Conservation (phyloP, 257 asterid genomes). For the Nemophila menziesii region DNA sequence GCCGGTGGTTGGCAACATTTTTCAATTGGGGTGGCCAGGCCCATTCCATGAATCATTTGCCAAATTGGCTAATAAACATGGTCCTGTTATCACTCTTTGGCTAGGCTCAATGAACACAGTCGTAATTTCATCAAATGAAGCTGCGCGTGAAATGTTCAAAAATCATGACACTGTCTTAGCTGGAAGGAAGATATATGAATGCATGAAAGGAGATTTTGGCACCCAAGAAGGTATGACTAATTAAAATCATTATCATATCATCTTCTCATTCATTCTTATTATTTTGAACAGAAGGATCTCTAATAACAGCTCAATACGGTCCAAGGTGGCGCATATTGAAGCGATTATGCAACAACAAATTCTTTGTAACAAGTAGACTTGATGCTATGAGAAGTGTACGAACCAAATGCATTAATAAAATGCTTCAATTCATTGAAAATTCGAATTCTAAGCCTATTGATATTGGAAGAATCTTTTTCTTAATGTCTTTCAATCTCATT, state of each 20-base stretch:
- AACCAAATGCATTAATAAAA: slow-evolving; percentile 28
- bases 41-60: slow-evolving; percentile 30
- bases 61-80: slow-evolving; percentile 18
- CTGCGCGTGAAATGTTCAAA: slow-evolving; percentile 38
- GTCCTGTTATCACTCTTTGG: slow-evolving; percentile 38
- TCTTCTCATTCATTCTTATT: too few species aligned
- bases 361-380: slow-evolving; percentile 41
- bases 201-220: too few species aligned
- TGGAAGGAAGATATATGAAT: slow-evolving; percentile 26
- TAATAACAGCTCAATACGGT: slow-evolving; percentile 35
- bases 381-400: slow-evolving; percentile 38
- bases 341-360: slow-evolving; percentile 45
- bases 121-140: slow-evolving; percentile 23
- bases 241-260: too few species aligned
- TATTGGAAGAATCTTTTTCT: slow-evolving; percentile 43
- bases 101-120: slow-evolving; percentile 39
- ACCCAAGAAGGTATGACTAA: too few species aligned
- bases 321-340: slow-evolving; percentile 32
- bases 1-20: slow-evolving; percentile 45
- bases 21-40: slow-evolving; percentile 32
- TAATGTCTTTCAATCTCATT: slow-evolving; percentile 46
- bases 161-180: slow-evolving; percentile 33
- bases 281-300: too few species aligned
- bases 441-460: slow-evolving; percentile 18
- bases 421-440: slow-evolving; percentile 26